A percentile compares a stretch with the other conserved stretches of the same genome.
phyloP scores from a whole-genome alignment of 1,284 basidiomycete genomes.

The Cutaneotrichosporon cutaneum region DNA sequence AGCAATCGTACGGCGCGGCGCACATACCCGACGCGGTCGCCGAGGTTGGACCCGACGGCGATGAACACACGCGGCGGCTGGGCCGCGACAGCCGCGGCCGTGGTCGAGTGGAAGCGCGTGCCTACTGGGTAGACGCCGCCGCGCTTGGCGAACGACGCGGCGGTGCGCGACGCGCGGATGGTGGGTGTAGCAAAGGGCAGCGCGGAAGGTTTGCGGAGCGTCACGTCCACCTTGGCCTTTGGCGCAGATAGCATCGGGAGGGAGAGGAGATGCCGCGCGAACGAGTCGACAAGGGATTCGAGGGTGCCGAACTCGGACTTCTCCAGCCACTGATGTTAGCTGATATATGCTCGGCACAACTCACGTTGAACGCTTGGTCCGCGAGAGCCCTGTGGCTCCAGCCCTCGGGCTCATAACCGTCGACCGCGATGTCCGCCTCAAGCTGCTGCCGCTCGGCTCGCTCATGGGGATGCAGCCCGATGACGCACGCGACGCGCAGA shows the following conservation, averaged over 20 bases:
- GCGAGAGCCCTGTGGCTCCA: conserved; percentile 55
- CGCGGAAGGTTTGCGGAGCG: conserved; percentile 73
- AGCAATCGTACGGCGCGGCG: conserved; percentile 62
- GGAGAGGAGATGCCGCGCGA: conserved; percentile 56
- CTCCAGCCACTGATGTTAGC: conserved; percentile 49
- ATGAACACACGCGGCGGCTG: conserved; percentile 59
- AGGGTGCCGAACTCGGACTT: conserved; percentile 66
- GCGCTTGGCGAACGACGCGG: conserved; percentile 45
- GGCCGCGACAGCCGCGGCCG: background rate
- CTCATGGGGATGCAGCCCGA: conserved; percentile 74
- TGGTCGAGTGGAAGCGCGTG: background rate
- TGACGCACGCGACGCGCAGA: conserved; percentile 60
- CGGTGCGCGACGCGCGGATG: conserved; percentile 62
- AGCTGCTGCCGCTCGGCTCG: conserved; percentile 67
- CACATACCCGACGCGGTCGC: conserved; percentile 82
- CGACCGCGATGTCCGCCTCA: conserved; percentile 60
- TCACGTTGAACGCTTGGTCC: conserved; percentile 54
- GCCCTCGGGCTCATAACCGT: conserved; percentile 29
- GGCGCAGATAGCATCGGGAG: conserved; percentile 24
- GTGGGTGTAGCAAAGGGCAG: conserved; percentile 69
- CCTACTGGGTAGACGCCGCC: conserved; percentile 10
- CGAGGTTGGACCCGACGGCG: conserved; percentile 87
- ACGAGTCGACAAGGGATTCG: conserved; percentile 67
- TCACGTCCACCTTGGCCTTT: conserved; percentile 54
- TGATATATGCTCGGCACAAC: conserved; percentile 21